Evolutionary conservation across 1,139 yeast species (phyloP), one percentile per base, ranked within the genome.

Genomic region (Meyerozyma elateridarum): DNA sequence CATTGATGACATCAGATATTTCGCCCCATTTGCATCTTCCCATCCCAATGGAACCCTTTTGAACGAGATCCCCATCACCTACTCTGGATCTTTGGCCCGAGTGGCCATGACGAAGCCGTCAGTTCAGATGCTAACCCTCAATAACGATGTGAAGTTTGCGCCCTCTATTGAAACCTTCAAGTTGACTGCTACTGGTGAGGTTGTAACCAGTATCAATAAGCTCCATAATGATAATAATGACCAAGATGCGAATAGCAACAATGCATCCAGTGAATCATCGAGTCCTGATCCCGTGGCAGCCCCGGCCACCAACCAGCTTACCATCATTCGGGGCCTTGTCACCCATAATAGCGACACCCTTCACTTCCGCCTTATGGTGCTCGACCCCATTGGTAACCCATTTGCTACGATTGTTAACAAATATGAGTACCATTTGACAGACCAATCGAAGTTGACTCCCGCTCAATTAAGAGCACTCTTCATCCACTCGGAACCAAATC

Each of bases 1-100:
- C 19, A 44, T 81, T 18, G 87, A 80, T 48, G 91, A 82, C 46
- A 51, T 81, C 25, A 62, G 71, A 43, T 70, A 72, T 68, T 48
- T 70, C 35, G 31, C 59, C 28, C 56, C 63, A 6, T 53, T 45
- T 34, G 48, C 44, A 32, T 36, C 39, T 6, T 46, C 45, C 19
- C 42, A 44, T 31, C 22, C 30, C 15, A 13, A 30, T 15, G 22
- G 15, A n/a, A 52, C 63, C 35, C 44, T 66, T 15, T 49, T 68
- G 25, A 49, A 47, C 31, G 31, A 48, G 20, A 52, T 48, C 31
- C 69, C 73, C 1, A 47, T 65, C 24, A 61, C 53, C 11, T 68
- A 68, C 40, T 52, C 68, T 6, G 36, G 44, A 18, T 49, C 50
- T n/a, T 48, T 67, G 32, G 46, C 64, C 46, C 17, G 37, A 34